Percentiles rank a stretch among this genome's conserved stretches.
Conservation (phyloP, 768 basidiomycete genomes). For the Rhodotorula sphaerocarpa region DNA sequence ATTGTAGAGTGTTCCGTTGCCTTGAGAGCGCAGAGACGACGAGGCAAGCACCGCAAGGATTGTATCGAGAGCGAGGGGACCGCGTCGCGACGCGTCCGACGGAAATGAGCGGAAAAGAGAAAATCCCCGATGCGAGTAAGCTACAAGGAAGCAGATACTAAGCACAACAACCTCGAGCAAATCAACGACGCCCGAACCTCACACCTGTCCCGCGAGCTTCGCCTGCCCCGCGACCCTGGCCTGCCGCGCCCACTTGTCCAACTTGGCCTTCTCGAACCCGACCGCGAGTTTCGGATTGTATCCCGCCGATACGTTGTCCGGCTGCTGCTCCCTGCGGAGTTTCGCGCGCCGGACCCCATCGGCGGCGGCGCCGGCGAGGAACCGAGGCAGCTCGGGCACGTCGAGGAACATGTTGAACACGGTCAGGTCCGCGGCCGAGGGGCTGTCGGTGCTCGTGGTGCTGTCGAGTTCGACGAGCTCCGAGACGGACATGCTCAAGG, state of each 20-base stretch:
- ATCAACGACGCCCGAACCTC: too few relatives aligned
- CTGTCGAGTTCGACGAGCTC: conserved; percentile 13
- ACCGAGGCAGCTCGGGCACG: background rate
- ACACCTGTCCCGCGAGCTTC: too few relatives aligned
- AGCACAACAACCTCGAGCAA: too few relatives aligned
- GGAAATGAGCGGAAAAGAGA: too few relatives aligned
- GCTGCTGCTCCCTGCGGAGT: background rate
- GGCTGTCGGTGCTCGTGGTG: background rate
- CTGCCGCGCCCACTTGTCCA: conserved; percentile 1
- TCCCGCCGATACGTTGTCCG: background rate
- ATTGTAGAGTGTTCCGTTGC: too few relatives aligned
- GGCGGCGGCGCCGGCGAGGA: conserved; percentile 2
- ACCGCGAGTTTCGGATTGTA: background rate
- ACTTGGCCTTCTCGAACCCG: conserved; percentile 1
- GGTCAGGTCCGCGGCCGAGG: background rate
- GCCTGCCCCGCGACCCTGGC: background rate
- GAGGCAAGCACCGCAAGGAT: too few relatives aligned
- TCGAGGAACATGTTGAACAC: conserved; percentile 9
- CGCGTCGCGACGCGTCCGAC: background rate
- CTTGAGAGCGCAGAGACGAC: too few relatives aligned
- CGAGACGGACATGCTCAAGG: background rate
- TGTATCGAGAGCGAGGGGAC: background rate
- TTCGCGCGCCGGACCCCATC: conserved; percentile 19
- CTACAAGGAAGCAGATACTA: too few relatives aligned
- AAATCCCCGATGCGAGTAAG: background rate